A percentile compares a stretch with the other conserved stretches of the same genome.
These are phyloP conservation scores for Cryptococcus hybrid DNA, from an alignment of 1,284 basidiomycete species.

Conservation along the genomic window DNA sequence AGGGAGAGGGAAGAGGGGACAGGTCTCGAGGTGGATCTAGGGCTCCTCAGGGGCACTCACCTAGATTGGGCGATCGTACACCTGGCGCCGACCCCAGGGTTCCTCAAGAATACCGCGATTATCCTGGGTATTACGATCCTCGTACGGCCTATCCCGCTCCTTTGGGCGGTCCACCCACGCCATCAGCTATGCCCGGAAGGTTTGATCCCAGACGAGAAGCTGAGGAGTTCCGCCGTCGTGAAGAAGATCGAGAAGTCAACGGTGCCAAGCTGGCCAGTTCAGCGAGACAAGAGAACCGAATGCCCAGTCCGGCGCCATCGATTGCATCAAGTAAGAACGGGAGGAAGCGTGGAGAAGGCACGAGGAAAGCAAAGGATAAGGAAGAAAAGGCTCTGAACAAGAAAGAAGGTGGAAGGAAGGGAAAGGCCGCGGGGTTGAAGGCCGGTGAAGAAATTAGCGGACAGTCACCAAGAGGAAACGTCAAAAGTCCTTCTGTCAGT, in stretches of 20 bases:
- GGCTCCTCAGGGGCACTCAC: constrained; percentile 28
- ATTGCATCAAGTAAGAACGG: constrained; percentile 13
- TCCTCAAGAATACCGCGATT: constrained; percentile 15
- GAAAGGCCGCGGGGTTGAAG: constrained; percentile 6
- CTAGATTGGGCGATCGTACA: constrained; percentile 31
- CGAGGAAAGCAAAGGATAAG: constrained; percentile 19
- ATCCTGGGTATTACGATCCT: constrained; percentile 20
- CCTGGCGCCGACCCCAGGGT: constrained; percentile 12
- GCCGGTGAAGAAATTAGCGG: constrained; percentile 11
- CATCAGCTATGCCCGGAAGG: constrained; percentile 1
- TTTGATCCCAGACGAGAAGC: constrained; percentile 19
- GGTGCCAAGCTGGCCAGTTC: no score
- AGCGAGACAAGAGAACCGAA: no score
- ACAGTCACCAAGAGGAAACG: constrained; percentile 9
- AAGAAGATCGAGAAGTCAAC: no score
- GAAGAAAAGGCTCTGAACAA: constrained; percentile 21
- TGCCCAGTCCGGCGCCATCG: constrained; percentile 37
- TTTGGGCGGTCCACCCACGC: no score
- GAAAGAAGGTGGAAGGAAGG: constrained; percentile 12
- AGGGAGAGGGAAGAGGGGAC: constrained; percentile 51
- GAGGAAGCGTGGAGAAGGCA: constrained; percentile 24
- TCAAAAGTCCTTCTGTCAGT: constrained; percentile 18
- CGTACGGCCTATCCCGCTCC: constrained; percentile 13
- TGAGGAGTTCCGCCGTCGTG: constrained; percentile 16
- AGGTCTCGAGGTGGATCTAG: constrained; percentile 25